phyloP scores from a whole-genome alignment of 2,329 filamentous ascomycete genomes.

The Aspergillus ochraceoroseus region DNA sequence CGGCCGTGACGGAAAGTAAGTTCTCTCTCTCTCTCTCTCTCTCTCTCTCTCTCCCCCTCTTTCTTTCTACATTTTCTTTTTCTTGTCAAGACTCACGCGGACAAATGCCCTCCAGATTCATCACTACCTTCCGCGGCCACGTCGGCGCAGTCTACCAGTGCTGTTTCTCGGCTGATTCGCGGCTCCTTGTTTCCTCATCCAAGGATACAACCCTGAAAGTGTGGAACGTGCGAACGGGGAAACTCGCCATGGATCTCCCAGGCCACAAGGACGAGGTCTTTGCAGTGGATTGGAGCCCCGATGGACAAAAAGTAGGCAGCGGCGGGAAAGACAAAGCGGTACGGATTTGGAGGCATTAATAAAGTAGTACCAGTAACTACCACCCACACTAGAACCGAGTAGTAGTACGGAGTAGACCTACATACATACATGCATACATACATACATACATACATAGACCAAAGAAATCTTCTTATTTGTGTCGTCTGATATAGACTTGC shows the following conservation, averaged over 20 bases:
- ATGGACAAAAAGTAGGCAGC: constrained; percentile 81
- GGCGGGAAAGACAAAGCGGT: constrained; percentile 85
- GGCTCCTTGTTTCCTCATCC: constrained; percentile 78
- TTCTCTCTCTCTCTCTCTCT: constrained; percentile 15
- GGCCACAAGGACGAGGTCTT: constrained; percentile 92
- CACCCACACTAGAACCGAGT: too few relatives aligned
- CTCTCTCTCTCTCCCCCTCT: not conserved
- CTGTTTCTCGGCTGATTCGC: constrained; percentile 84
- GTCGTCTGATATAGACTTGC: too few relatives aligned
- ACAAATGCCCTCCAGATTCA: constrained; percentile 69
- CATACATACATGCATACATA: not conserved
- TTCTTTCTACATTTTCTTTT: not conserved
- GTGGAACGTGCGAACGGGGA: constrained; percentile 84
- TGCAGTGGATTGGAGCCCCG: constrained; percentile 89
- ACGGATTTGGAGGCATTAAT: constrained; percentile 60
- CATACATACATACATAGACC: not conserved
- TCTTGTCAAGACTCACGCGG: too few relatives aligned
- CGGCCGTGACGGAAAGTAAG: constrained; percentile 59
- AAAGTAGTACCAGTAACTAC: too few relatives aligned
- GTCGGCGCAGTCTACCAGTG: constrained; percentile 89
- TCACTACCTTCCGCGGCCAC: constrained; percentile 82
- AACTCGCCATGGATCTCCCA: constrained; percentile 75
- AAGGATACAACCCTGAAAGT: constrained; percentile 94
- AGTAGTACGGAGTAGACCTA: too few relatives aligned
- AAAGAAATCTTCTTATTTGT: too few relatives aligned